A percentile compares a stretch with the other conserved stretches of the same genome.
Conservation (phyloP, 2,329 filamentous ascomycete species). For the Pestalotiopsis sp. region DNA sequence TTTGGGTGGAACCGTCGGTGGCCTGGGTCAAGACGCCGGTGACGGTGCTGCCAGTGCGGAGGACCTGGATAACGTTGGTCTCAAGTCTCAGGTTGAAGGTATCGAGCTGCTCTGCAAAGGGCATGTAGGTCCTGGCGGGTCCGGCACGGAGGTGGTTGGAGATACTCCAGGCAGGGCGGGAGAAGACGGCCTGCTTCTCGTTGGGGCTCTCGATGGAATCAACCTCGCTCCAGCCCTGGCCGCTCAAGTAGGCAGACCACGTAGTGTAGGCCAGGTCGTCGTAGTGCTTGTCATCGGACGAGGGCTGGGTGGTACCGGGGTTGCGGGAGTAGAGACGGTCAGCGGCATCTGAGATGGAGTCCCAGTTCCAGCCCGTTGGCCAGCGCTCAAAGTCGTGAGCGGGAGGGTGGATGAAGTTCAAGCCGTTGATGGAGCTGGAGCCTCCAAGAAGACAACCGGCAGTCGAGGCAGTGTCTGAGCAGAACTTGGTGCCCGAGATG, state of each 20-base stretch:
- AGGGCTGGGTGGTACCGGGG: slow-evolving; percentile 6
- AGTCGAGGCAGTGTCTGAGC: slow-evolving; percentile 6
- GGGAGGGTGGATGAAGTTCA: slow-evolving; percentile 4
- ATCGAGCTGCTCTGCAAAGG: slow-evolving; percentile 3
- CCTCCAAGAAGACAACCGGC: slow-evolving; percentile 7
- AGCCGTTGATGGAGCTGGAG: slow-evolving; percentile 5
- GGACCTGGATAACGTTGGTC: slow-evolving; percentile 6
- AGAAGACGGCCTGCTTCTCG: slow-evolving; percentile 6
- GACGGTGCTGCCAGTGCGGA: slow-evolving; percentile 6
- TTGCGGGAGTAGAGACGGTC: slow-evolving; percentile 5
- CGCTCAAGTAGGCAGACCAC: neutral
- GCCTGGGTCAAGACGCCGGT: slow-evolving; percentile 6
- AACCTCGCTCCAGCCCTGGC: neutral
- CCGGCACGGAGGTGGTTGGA: slow-evolving; percentile 8
- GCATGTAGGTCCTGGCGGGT: slow-evolving; percentile 6
- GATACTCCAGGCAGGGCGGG: slow-evolving; percentile 7
- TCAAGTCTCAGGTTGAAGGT: slow-evolving; percentile 6
- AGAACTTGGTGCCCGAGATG: slow-evolving; percentile 1
- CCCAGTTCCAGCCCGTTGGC: slow-evolving; percentile 3
- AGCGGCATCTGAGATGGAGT: neutral
- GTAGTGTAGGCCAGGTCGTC: slow-evolving; percentile 6
- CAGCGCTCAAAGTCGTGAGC: slow-evolving; percentile 6
- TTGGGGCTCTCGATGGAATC: slow-evolving; percentile 8
- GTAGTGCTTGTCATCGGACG: slow-evolving; percentile 5
- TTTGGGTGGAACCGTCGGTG: neutral